These are phyloP conservation scores for Dactylonectria estremocensis DNA, from an alignment of 2,329 filamentous ascomycete genomes.

Conservation along the genomic window DNA sequence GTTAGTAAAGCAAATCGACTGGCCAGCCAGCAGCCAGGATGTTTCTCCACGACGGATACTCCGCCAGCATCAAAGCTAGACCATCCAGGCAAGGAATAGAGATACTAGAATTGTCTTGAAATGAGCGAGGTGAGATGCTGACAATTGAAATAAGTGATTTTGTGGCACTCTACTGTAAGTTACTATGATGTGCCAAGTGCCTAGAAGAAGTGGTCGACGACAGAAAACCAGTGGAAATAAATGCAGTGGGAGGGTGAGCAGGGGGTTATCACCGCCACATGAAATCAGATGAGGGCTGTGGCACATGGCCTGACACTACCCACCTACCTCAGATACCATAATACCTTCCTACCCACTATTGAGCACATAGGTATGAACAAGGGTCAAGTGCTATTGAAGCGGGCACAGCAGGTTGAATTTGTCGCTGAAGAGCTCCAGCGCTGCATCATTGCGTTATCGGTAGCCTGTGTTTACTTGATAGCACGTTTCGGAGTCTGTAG, in stretches of 20 bases:
- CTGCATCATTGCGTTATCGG: background rate
- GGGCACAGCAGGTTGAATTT: background rate
- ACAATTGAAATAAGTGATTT: conserved; percentile 67
- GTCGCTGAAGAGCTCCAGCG: background rate
- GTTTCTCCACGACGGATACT: background rate
- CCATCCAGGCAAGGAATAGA: background rate
- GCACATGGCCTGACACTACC: conserved; percentile 10
- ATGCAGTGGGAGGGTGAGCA: conserved; percentile 34
- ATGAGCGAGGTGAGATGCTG: conserved; percentile 66
- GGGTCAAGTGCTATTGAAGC: too few relatives aligned
- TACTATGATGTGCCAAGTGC: conserved; percentile 64
- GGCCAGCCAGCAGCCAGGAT: background rate
- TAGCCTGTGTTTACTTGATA: background rate
- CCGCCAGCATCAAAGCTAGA: background rate
- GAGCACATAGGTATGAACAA: too few relatives aligned
- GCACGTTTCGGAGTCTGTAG: background rate
- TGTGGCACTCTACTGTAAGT: conserved; percentile 86
- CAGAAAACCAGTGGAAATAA: conserved; percentile 59
- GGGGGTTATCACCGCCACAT: conserved; percentile 13
- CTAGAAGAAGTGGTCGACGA: too few relatives aligned
- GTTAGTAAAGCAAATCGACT: background rate
- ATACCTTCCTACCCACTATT: too few relatives aligned
- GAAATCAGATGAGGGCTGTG: conserved; percentile 12
- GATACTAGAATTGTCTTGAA: background rate
- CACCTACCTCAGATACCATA: too few relatives aligned